These are phyloP conservation scores for Pisolithus sp. DNA, from an alignment of 768 basidiomycete genomes.

Conservation along the genomic window DNA sequence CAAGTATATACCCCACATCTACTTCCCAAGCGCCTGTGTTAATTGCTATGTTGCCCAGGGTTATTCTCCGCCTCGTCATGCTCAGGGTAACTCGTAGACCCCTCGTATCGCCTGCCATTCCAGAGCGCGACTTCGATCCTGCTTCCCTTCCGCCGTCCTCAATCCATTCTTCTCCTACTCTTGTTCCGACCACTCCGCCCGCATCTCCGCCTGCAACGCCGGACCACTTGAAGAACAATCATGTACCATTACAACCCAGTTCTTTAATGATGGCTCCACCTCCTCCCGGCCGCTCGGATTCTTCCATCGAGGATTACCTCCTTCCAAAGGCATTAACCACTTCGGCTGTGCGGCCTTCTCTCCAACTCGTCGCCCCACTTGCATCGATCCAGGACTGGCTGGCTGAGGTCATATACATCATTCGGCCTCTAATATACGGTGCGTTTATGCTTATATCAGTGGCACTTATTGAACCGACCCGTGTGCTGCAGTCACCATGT, in stretches of 20 bases:
- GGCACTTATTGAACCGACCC: conserved; percentile 1
- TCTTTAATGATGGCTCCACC: conserved; percentile 47
- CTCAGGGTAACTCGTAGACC: conserved; percentile 74
- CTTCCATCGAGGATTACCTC: conserved; percentile 71
- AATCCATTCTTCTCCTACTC: conserved; percentile 51
- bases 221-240: conserved; percentile 78
- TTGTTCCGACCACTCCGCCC: conserved; percentile 51
- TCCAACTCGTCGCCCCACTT: conserved; percentile 57
- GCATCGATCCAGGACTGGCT: conserved; percentile 67
- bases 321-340: conserved; percentile 76
- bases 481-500: conserved; percentile 15
- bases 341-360: conserved; percentile 63
- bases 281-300: conserved; percentile 44
- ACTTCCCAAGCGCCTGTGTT: not conserved
- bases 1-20: conserved; percentile 55
- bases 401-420: conserved; percentile 61
- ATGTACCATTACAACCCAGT: conserved; percentile 57
- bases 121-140: conserved; percentile 85
- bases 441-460: conserved; percentile 16
- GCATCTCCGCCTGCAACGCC: conserved; percentile 59
- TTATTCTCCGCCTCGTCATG: conserved; percentile 64
- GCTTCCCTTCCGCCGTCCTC: conserved; percentile 52
- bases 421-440: conserved; percentile 79
- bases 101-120: conserved; percentile 68
- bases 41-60: conserved; percentile 40